Evolutionary conservation across 352 stramenopile species (phyloP).

Genomic region (Globisporangium polare): DNA sequence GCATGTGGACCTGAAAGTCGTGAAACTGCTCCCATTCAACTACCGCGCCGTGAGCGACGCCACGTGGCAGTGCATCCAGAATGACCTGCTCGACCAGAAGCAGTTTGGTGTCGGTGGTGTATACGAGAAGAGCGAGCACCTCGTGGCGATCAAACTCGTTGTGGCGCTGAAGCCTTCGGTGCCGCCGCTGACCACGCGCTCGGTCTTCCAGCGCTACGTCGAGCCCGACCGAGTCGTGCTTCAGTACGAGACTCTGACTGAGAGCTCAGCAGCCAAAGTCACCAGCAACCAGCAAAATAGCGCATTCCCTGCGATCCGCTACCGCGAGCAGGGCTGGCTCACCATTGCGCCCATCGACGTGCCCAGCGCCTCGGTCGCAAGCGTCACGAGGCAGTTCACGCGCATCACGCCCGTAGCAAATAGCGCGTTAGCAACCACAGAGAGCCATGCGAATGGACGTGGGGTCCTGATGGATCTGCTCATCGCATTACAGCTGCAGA

Average conservation of each 20-base stretch:
- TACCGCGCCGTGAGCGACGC: not conserved
- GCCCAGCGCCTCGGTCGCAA: not conserved
- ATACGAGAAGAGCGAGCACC: not conserved
- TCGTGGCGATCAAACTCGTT: not conserved
- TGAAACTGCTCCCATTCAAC: slow-evolving; percentile 10
- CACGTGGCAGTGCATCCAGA: not conserved
- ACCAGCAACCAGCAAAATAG: not conserved
- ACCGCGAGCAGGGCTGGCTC: not conserved
- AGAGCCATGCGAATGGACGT: not conserved
- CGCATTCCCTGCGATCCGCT: not conserved
- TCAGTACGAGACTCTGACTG: not conserved
- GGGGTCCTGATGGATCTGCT: slow-evolving; percentile 8
- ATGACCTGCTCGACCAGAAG: not conserved
- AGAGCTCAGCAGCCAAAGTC: not conserved
- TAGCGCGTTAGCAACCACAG: not conserved
- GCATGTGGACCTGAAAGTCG: slow-evolving; percentile 3
- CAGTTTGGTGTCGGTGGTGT: not conserved
- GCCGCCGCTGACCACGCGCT: not conserved
- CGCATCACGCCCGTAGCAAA: not conserved
- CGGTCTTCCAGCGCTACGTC: not conserved
- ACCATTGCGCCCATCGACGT: not conserved
- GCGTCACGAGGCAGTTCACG: slow-evolving; percentile 5
- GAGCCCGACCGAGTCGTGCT: slow-evolving; percentile 6
- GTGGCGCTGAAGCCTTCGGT: not conserved
- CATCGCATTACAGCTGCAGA: slow-evolving; percentile 12